Evolutionary conservation across 805 yeast species (phyloP), one percentile per base, ranked within the genome.

Genomic region (Isabelozyma gotoi): DNA sequence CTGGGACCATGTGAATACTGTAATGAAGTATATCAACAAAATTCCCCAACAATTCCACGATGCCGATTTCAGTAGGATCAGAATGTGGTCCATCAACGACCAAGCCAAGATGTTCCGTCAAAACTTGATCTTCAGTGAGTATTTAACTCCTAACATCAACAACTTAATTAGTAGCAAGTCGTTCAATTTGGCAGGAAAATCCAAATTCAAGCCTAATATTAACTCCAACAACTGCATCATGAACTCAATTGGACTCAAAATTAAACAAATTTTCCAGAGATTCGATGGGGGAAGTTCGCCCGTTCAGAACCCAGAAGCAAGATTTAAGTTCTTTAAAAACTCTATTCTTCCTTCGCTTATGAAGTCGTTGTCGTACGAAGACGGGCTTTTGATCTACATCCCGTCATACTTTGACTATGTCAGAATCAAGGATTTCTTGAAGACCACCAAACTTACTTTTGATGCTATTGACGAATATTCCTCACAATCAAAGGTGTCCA

Each of bases 41-140:
- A 80, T 90, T 37, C 98, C 98, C 5, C 79, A 80, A 49, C 80
- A 84, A 40, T 76, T 76, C 50, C 82, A 86, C 50, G 90, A 82
- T 49, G 85, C 96, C 12, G 99, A 94, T 65, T 94, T 94, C 63
- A 81, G 94, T 44, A 77, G 99, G 52, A 84, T 94, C 32, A 77
- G 97, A 54, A 85, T 87, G 85, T 91, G 96, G 95, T 82, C 85
- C 31, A 83, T 94, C 50, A 91, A 94, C 56, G 95, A 88, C 48
- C 83, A 88, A 52, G 84, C 88, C 11, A 75, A 72, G 49, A 70
- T 71, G 40, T 73, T 92, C 43, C 78, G 97, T 19, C 99, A 94
- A 65, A 80, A 86, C 0, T 63, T 94, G 55, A 72, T 87, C 2
- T 84, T 94, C 51, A 71, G 87, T n/a, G 88, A 82, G 53, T 88